Percentiles rank a stretch among this genome's conserved stretches.
phyloP scores from a whole-genome alignment of 495 filamentous ascomycete species.

The Penicillium malachiteum region DNA sequence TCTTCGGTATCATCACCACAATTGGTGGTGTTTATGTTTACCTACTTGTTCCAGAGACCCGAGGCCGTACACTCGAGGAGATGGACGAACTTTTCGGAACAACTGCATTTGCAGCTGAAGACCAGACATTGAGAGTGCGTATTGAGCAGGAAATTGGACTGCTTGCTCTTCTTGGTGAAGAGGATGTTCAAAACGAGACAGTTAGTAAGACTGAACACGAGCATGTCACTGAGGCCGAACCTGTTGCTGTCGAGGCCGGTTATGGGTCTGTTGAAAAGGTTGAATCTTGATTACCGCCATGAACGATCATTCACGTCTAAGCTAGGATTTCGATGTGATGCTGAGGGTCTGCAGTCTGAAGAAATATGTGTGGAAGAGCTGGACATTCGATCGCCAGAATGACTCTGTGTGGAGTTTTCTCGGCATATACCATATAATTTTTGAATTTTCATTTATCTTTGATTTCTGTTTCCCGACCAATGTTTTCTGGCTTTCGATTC shows the following conservation, averaged over 20 bases:
- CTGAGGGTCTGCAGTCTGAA: too few species aligned
- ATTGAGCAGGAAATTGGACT: neutral
- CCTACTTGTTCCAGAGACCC: constrained; percentile 55
- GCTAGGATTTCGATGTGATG: too few species aligned
- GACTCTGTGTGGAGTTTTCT: too few species aligned
- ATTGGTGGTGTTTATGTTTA: constrained; percentile 49
- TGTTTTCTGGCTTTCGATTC: too few species aligned
- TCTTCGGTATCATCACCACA: constrained; percentile 47
- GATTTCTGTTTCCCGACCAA: too few species aligned
- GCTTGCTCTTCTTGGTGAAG: neutral
- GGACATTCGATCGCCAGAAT: too few species aligned
- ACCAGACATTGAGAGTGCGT: neutral
- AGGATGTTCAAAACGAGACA: neutral
- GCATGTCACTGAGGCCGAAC: neutral
- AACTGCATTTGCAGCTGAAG: neutral
- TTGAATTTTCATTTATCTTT: too few species aligned
- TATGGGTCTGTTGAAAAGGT: too few species aligned
- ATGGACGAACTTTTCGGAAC: constrained; percentile 25
- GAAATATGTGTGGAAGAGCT: too few species aligned
- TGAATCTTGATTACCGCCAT: too few species aligned
- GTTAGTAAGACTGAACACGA: neutral
- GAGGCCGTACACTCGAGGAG: constrained; percentile 56
- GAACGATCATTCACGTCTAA: too few species aligned
- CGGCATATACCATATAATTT: too few species aligned
- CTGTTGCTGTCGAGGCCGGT: neutral